Conservation (phyloP, 495 filamentous ascomycete species). For the Pseudevernia furfuracea region DNA sequence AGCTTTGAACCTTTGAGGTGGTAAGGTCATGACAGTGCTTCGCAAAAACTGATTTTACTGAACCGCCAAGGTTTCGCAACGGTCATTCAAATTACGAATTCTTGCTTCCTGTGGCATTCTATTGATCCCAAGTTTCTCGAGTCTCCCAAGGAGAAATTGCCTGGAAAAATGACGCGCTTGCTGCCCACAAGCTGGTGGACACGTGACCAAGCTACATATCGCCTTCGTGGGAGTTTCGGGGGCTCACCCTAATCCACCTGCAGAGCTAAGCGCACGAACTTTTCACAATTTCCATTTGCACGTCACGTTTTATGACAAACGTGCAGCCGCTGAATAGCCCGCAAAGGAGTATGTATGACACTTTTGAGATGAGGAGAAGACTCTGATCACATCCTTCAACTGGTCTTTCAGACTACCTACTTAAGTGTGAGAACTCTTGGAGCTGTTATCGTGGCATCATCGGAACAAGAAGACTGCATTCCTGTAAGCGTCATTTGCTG, state of each 20-base stretch:
- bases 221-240: background rate
- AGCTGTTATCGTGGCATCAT: background rate
- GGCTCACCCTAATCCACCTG: slow-evolving; percentile 4
- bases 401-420: background rate
- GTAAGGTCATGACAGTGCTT: background rate
- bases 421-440: background rate
- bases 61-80: background rate
- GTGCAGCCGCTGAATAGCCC: background rate
- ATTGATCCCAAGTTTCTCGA: background rate
- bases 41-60: too few relatives aligned
- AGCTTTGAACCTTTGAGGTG: background rate
- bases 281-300: background rate
- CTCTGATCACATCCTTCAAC: too few relatives aligned
- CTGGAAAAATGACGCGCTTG: background rate
- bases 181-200: background rate
- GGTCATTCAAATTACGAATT: background rate
- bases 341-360: background rate
- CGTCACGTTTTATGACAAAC: background rate
- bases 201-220: background rate
- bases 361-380: background rate
- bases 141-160: background rate
- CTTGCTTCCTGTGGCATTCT: background rate
- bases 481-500: background rate
- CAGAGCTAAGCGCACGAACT: slow-evolving; percentile 14
- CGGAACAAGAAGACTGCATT: background rate